Evolutionary conservation across 306 rosid genomes (phyloP).

Genomic region (Spatholobus suberectus): DNA sequence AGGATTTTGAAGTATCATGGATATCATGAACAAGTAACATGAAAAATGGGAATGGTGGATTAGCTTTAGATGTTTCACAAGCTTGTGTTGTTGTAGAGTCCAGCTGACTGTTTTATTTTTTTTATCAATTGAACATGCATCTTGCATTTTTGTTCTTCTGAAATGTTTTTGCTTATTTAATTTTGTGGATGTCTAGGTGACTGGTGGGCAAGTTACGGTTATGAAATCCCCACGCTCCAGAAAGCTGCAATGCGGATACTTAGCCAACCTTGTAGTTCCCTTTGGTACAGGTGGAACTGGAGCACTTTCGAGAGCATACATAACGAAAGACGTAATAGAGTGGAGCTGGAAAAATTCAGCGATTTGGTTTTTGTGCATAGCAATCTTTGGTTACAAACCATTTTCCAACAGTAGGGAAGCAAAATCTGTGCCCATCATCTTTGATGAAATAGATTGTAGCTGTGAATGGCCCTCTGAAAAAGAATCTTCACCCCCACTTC

Average conservation of each 20-base stretch:
- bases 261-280: slow-evolving; percentile 78
- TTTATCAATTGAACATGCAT: neutral
- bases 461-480: slow-evolving; percentile 74
- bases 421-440: slow-evolving; percentile 56
- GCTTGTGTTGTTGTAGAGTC: neutral
- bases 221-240: slow-evolving; percentile 71
- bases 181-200: slow-evolving; percentile 53
- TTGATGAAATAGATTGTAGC: slow-evolving; percentile 65
- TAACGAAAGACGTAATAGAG: slow-evolving; percentile 49
- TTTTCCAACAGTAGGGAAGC: slow-evolving; percentile 49
- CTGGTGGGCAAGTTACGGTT: slow-evolving; percentile 86
- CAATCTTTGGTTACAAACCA: slow-evolving; percentile 68
- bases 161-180: slow-evolving; percentile 6
- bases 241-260: slow-evolving; percentile 69
- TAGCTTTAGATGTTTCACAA: neutral
- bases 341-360: slow-evolving; percentile 56
- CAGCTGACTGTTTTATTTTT: neutral
- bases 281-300: slow-evolving; percentile 75
- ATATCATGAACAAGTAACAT: too few species aligned
- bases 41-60: neutral
- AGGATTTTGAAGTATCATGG: neutral
- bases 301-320: slow-evolving; percentile 61
- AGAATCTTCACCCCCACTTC: slow-evolving; percentile 55
- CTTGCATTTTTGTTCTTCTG: neutral
- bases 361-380: slow-evolving; percentile 74